Base-by-base conservation (phyloP, 2,329 filamentous ascomycete genomes). In the Mollisiaceae sp. region DNA sequence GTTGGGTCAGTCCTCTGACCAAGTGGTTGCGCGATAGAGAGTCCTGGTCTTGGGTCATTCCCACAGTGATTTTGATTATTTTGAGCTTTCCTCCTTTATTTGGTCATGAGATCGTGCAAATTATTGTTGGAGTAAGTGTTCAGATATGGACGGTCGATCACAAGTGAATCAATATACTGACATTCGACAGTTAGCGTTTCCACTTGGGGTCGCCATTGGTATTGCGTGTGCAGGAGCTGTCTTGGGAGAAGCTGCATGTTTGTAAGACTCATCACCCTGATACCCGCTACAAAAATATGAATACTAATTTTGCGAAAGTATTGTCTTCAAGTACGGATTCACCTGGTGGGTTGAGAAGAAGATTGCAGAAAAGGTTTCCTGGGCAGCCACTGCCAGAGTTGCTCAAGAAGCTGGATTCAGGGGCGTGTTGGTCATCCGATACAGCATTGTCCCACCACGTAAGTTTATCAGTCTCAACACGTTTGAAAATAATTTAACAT, bases 401-500 rank as follows among this genome's bases (percentile, higher is more conserved):
- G 57, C 65, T 8, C 62, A 67, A 47, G 20, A 65, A 61, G 67
- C 67, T 50, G 67, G 67, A 6, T 69, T 69, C 47, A 58, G 60
- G 59, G 67, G 67, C 24, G 67, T 69, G 0, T 57, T 69, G 24
- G 60, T 67, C 14, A 69, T 69, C 47, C 65, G 67, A 59, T 69
- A 69, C 50, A 65, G 62, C 32, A 69, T 69, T 18, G 65, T 69
- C 45, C 67, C 67, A 27, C 67, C 67, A 32, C 67, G 67, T 69
- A 36, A 64, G 67, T 67, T 35, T 2, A 4, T 41, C 43, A 6
- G 20, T 58, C n/a, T 24, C 20, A 8, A n/a, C 6, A 60, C 5
- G 22, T 3, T 8, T 15, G 38, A 47, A 45, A 27, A 2, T 24
- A 35, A 6, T 54, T 54, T 63, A 47, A 63, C 36, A 9, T 57